Evolutionary conservation across 352 stramenopile species (phyloP), one percentile per base, ranked within the genome.

Genomic region (Phytophthora macrochlamydospora): DNA sequence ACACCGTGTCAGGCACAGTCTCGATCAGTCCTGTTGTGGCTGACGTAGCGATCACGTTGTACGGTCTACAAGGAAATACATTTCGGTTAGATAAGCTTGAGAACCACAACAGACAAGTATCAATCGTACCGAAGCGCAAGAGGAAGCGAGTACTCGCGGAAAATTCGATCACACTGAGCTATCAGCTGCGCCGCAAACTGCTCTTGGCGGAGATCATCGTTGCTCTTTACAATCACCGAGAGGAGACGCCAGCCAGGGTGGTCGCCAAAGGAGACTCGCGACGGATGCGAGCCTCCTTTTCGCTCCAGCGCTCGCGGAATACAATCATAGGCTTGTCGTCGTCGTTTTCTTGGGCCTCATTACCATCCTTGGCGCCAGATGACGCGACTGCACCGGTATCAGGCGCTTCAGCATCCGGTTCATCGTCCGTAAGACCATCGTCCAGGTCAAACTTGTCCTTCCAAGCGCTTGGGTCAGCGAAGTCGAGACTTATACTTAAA

Each of bases 181-280:
- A 99, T 99, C 3, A 99, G 75, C 70, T 99, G 96, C 59, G 98
- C 96, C 0, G 97, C 94, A 76, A 99, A 99, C 31, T 98, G 91
- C 76, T 99, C 97, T 73, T 99, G 98, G 2, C 97, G 86, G 52
- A 99, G 75, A 57, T 99, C 97, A 70, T 99, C 98, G 63, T 99
- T 98, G 48, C 94, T 98, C 79, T 95, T 99, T 2, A 99, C 95
- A 64, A 99, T 99, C 14, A 99, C 90, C 49, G 89, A 89, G 33
- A 94, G 72, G 46, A 94, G 58, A 11, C 83, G 73, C 79, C 87
- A 93, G 18, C 82, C 81, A 37, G 72, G 80, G 57, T 89, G 79
- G 40, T 79, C 67, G 2, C 76, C 73, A 42, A 81, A 31, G 70
- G 70, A 1, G 84, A 92, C 46, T 78, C 69, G 28, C 76, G 73